Evolutionary conservation across 257 asterid genomes (phyloP), one percentile per base, ranked within the genome.

Genomic region (Scutellaria galericulata): DNA sequence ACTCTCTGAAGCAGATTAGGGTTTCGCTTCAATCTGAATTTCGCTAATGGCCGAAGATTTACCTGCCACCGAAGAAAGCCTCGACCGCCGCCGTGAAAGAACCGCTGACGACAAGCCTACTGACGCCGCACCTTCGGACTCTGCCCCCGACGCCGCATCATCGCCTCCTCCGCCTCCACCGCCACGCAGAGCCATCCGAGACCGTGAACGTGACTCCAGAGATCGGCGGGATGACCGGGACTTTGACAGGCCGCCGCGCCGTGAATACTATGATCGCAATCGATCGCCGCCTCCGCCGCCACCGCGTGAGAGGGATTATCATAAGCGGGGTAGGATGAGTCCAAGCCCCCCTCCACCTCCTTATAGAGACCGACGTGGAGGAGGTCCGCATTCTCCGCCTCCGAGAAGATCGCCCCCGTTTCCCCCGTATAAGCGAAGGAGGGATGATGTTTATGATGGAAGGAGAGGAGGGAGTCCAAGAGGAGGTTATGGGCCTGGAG

Each of bases 321-420:
- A 81, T 44, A 93, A 93, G 83, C 83, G 98, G 31, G 90, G 90
- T 27, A 66, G 98, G 60, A 72, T 83, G 74, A 93, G 97, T 61
- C 83, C 88, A 10, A 92, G 98, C 70, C 98, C 97, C 62, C 97
- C 98, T 31, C 96, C 97, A 0, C 96, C 96, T 22, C 90, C 90
- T 14, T 88, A 87, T 51, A 85, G 96, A 7, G 97, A 87, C 64
- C 88, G 96, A 13, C 87, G 98, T 2, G 96, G 88, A 12, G 82
- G 91, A 20, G 89, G 92, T 14, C 79, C 80, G 22, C 90, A 87
- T 83, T 90, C 98, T 5, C 96, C 98, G 9, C 89, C 88, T 39
- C 83, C 84, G 37, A 83, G 94, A 41, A 83, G 91, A 65, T 84
- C 91, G 37, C 86, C 88, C 66, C 91, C 87, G 8, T 78, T 82